Evolutionary conservation across 805 yeast genomes (phyloP), one percentile per base, ranked within the genome.

Genomic region (Yarrowia sp.): DNA sequence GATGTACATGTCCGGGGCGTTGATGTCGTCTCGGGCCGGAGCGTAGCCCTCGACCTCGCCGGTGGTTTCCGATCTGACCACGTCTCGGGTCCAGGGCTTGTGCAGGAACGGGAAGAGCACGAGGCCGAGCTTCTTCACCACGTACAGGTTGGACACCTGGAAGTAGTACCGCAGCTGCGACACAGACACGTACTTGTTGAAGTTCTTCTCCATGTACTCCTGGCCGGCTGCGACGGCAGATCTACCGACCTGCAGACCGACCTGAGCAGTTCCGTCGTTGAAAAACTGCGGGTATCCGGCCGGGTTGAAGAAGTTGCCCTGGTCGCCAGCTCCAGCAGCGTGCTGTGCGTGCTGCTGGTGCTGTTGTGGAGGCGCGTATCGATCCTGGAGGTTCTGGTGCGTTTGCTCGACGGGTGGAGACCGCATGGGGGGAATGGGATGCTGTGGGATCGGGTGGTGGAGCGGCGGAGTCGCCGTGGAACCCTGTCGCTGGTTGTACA

Each of bases 1-100:
- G 61, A 94, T 89, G 74, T 94, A 94, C 77, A 94, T 81, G 72
- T 94, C 99, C 2, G 99, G 99, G 0, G 98, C 96, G 70, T 96
- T 94, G 63, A 87, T 80, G 72, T 94, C 99, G 65, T 88, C 89
- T 47, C 81, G 75, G 14, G 99, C 97, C 10, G 89, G 84, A 2
- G 90, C 86, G 72, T 80, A 90, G 19, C 77, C 81, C 32, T 74
- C 76, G 19, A 74, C 68, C 19, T 70, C 71, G 7, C 76, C 74
- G 21, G 71, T 74, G 41, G 75, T 74, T 16, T 77, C 77, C 5
- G 76, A 66, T 19, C 79, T 70, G 58, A 66, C 69, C 25, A 72
- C 63, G 63, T 70, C 72, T 65, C 97, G 80, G 35, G 84, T 83
- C 97, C 98, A 91, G 61, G 86, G 88, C 69, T 82, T 84, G 71